Evolutionary conservation across 768 basidiomycete species (phyloP).

Genomic region (Suillus hirtellus): DNA sequence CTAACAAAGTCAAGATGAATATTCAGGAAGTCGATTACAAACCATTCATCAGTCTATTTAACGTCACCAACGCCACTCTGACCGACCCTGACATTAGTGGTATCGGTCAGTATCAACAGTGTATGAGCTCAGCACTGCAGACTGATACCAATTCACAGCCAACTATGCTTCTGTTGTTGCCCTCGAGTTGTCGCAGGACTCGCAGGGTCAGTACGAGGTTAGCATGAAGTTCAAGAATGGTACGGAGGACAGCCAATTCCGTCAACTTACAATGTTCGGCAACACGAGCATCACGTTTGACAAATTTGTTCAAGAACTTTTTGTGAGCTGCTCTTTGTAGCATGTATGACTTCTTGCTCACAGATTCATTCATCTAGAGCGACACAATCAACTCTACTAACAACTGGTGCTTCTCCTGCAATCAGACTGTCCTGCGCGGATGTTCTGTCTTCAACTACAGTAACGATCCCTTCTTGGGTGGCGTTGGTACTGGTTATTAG

Average conservation of each 20-base stretch:
- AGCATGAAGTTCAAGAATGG: conserved; percentile 86
- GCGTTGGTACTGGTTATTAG: neutral
- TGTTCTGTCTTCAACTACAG: conserved; percentile 33
- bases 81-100: conserved; percentile 61
- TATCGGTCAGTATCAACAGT: conserved; percentile 51
- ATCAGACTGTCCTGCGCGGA: conserved; percentile 32
- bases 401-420: conserved; percentile 36
- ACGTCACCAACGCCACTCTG: conserved; percentile 63
- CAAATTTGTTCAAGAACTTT: conserved; percentile 19
- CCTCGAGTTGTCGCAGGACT: conserved; percentile 65
- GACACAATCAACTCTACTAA: conserved; percentile 32
- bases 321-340: conserved; percentile 14
- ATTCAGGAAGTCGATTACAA: conserved; percentile 82
- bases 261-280: conserved; percentile 69
- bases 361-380: conserved; percentile 15
- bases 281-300: conserved; percentile 25
- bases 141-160: conserved; percentile 40
- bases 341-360: neutral
- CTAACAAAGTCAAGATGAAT: conserved; percentile 74
- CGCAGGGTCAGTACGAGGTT: conserved; percentile 69
- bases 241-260: conserved; percentile 52
- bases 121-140: neutral
- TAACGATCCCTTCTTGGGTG: conserved; percentile 28
- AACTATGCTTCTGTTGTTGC: conserved; percentile 72
- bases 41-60: conserved; percentile 85